Base-by-base conservation (phyloP, 208 protist species). In the Trypanosoma scelopori region DNA sequence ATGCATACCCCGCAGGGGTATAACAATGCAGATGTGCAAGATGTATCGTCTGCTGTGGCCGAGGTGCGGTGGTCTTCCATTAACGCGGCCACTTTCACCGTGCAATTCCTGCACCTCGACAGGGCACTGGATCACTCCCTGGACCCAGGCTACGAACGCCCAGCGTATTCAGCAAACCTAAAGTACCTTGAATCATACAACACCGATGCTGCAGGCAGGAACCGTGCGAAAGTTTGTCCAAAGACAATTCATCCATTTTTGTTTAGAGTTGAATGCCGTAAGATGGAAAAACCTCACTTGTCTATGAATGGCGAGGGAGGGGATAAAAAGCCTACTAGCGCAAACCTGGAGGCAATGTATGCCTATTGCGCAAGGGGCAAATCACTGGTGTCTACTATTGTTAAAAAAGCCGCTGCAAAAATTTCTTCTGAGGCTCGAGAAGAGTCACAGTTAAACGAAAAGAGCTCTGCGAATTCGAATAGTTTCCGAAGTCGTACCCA, bases 31-130 rank as follows among this genome's bases (percentile, higher is more conserved):
- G 25, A 35, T 37, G 28, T 1, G 22, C 16, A 18, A 18, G 4
- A 22, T 30, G 5, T 28, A n/a, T 1, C 22, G 12, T 5, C 25
- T 50, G 32, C 0, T 35, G 48, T 52, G 6, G 32, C 47, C 13
- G 42, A 58, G 41, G 50, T 86, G 47, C 42, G 56, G 28, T 84
- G 78, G 67, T 76, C 75, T 5, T 23, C 66, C 3, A 67, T 90
- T 42, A 85, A 84, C 73, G 77, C 80, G 32, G 57, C 71, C 13
- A 76, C 74, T 13, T 90, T 82, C 70, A 68, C 66, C 35, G 84
- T 86, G 22, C 59, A 81, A 59, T 86, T 90, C 71, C 71, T 32
- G 2, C 46, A 47, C 23, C 6, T 52, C 25, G 55, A 55, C n/a
- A 53, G 32, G 28, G 30, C 37, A n/a, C 11, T 37, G 3, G 55